Evolutionary conservation across 495 filamentous ascomycete species (phyloP).

Genomic region (Coniosporium apollinis): DNA sequence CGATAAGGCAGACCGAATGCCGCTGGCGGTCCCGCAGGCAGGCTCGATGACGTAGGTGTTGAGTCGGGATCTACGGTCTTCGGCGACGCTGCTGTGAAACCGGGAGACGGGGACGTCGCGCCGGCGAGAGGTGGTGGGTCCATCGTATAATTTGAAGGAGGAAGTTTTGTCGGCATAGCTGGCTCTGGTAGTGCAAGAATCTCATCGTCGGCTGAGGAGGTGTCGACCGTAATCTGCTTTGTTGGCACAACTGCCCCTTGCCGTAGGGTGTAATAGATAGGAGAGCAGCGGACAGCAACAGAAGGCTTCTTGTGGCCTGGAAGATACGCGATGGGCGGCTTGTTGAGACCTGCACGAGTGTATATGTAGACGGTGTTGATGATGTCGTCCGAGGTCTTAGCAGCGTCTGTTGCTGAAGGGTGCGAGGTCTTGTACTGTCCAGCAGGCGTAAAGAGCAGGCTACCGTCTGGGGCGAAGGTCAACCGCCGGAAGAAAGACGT

Average conservation of each 20-base stretch:
- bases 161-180: conserved; percentile 39
- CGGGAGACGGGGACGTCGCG: conserved; percentile 26
- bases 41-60: conserved; percentile 32
- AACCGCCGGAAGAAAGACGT: conserved; percentile 94
- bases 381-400: conserved; percentile 63
- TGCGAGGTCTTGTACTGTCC: conserved; percentile 84
- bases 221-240: conserved; percentile 86
- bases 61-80: conserved; percentile 38
- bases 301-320: conserved; percentile 98
- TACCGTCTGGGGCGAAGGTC: conserved; percentile 90
- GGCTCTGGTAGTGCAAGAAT: conserved; percentile 76
- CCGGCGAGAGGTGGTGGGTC: conserved; percentile 60
- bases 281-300: conserved; percentile 87
- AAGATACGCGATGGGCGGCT: conserved; percentile 91
- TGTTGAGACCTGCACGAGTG: conserved; percentile 89
- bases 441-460: conserved; percentile 85
- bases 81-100: conserved; percentile 31
- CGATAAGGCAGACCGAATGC: conserved; percentile 81
- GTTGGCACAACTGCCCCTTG: conserved; percentile 45
- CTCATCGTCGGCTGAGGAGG: conserved; percentile 67
- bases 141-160: conserved; percentile 47
- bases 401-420: conserved; percentile 43
- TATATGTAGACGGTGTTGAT: conserved; percentile 98
- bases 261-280: conserved; percentile 69
- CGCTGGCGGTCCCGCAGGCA: conserved; percentile 29